Conservation (phyloP, 164 flowering plant species). For the Stephania cephalantha region DNA sequence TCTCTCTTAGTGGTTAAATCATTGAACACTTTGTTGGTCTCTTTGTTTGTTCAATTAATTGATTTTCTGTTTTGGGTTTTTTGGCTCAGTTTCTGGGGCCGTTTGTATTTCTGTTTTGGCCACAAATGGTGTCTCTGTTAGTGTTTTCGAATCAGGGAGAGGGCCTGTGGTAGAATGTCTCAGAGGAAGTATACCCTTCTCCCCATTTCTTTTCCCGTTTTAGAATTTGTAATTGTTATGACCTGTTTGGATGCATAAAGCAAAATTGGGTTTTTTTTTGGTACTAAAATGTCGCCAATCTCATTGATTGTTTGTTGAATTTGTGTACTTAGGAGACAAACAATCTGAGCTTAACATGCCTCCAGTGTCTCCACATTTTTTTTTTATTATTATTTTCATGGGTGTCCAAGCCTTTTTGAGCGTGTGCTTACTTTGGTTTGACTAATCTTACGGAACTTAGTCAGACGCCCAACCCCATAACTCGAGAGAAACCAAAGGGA, state of each 20-base stretch:
- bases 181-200: conserved; percentile 46
- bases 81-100: conserved; percentile 69
- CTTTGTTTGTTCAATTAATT: not conserved
- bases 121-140: conserved; percentile 60
- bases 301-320: too few species aligned
- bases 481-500: too few species aligned
- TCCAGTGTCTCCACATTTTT: too few species aligned
- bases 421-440: too few species aligned
- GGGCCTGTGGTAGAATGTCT: conserved; percentile 92
- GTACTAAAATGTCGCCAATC: too few species aligned
- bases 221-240: not conserved
- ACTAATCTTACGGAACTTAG: too few species aligned
- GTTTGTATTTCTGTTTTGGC: conserved; percentile 71
- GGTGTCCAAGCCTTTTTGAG: too few species aligned
- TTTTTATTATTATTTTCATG: too few species aligned
- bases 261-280: too few species aligned
- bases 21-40: not conserved
- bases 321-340: too few species aligned
- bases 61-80: not conserved
- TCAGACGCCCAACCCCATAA: too few species aligned
- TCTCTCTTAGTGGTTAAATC: not conserved
- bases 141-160: conserved; percentile 73
- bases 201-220: not conserved
- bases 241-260: not conserved
- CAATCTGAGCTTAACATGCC: too few species aligned